A percentile compares a stretch with the other conserved stretches of the same genome.
Evolutionary conservation across 139 green algal species (phyloP).

Genomic region (Eudorina sp.): DNA sequence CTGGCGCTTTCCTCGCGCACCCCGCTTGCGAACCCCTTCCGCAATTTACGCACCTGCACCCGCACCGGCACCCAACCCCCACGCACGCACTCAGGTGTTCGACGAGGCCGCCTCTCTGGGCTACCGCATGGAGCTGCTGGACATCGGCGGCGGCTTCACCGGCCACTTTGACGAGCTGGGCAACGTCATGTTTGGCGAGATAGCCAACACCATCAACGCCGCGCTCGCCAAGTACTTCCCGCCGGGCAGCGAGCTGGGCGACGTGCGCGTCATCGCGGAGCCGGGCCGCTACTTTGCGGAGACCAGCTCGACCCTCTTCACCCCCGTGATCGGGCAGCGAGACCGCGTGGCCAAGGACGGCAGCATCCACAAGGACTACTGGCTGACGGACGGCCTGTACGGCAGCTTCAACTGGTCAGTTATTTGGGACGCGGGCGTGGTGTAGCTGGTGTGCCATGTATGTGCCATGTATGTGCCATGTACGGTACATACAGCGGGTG

Average conservation of each 20-base stretch:
- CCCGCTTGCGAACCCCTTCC: background rate
- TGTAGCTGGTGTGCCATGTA: no score
- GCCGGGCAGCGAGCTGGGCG: conserved; percentile 5
- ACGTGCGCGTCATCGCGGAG: conserved; percentile 92
- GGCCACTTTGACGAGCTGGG: conserved; percentile 66
- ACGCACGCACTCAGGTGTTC: conserved; percentile 48
- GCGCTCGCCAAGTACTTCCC: conserved; percentile 91
- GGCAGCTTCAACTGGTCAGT: conserved; percentile 93
- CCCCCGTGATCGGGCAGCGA: conserved; percentile 86
- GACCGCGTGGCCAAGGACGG: conserved; percentile 50
- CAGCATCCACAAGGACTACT: conserved; percentile 63
- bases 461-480: no score
- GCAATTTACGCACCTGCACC: background rate
- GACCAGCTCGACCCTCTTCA: conserved; percentile 79
- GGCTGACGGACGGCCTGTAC: conserved; percentile 76
- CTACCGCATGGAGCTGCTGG: conserved; percentile 68
- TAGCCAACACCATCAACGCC: conserved; percentile 72
- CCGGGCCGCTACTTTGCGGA: conserved; percentile 97
- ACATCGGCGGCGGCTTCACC: conserved; percentile 72
- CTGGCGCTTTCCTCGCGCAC: background rate
- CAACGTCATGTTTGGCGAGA: conserved; percentile 67
- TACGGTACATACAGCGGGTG: no score
- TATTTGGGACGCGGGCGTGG: no score
- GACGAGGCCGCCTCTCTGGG: conserved; percentile 55
- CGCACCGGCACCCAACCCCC: background rate